Conservation (phyloP, 495 filamentous ascomycete genomes). For the Lasiosphaeria ovina region DNA sequence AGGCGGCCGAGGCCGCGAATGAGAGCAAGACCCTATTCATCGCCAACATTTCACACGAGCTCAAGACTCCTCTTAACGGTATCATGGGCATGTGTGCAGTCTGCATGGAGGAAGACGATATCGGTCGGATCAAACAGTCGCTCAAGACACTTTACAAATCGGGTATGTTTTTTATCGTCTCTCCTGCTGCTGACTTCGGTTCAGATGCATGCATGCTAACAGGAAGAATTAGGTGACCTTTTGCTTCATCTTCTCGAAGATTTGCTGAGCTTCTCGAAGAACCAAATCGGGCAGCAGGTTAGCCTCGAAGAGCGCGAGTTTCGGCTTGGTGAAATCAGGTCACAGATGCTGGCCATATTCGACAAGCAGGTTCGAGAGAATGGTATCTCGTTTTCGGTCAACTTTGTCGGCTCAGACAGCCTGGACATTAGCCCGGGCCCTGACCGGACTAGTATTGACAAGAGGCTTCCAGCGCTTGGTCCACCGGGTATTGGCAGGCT, state of each 20-base stretch:
- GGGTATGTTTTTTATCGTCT: conserved; percentile 29
- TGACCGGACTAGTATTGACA: conserved; percentile 35
- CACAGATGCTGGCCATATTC: conserved; percentile 81
- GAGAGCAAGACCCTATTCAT: conserved; percentile 95
- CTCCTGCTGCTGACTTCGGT: not conserved
- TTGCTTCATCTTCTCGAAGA: conserved; percentile 87
- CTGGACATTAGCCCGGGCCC: conserved; percentile 33
- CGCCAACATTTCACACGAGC: conserved; percentile 91
- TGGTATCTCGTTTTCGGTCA: conserved; percentile 66
- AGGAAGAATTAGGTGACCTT: conserved; percentile 56
- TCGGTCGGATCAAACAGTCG: conserved; percentile 70
- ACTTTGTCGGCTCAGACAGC: conserved; percentile 55
- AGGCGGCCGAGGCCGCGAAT: conserved; percentile 87
- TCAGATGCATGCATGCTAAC: conserved; percentile 2
- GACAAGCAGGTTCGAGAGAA: conserved; percentile 83
- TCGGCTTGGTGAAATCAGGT: conserved; percentile 69
- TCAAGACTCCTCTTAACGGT: conserved; percentile 89
- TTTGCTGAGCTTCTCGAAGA: conserved; percentile 87
- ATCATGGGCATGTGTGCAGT: conserved; percentile 92
- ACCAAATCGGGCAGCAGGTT: conserved; percentile 80
- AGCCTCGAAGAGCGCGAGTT: conserved; percentile 84
- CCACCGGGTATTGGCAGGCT: conserved; percentile 61
- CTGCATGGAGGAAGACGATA: conserved; percentile 85
- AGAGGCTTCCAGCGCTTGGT: conserved; percentile 49
- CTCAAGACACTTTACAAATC: conserved; percentile 86